Evolutionary conservation across 805 yeast genomes (phyloP).

Genomic region (Saccharomycopsis malanga): DNA sequence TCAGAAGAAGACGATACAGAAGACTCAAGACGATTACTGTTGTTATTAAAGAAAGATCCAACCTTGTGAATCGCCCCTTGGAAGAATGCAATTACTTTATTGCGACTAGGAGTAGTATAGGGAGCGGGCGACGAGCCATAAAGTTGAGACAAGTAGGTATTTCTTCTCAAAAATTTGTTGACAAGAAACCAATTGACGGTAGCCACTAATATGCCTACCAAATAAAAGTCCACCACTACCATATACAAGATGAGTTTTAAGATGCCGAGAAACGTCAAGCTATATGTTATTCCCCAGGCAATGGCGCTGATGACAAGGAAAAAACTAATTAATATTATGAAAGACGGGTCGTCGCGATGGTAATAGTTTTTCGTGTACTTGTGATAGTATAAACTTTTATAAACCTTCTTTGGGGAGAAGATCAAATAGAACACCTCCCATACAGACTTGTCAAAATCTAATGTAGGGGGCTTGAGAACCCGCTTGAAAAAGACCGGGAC

Average conservation of each 20-base stretch:
- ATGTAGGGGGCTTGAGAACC: slow-evolving; percentile 63
- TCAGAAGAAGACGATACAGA: slow-evolving; percentile 25
- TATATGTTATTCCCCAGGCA: slow-evolving; percentile 85
- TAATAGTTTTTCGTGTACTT: slow-evolving; percentile 72
- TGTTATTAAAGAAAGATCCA: slow-evolving; percentile 2
- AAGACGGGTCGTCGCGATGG: slow-evolving; percentile 91
- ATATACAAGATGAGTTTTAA: slow-evolving; percentile 65
- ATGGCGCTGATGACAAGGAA: slow-evolving; percentile 68
- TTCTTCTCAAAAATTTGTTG: slow-evolving; percentile 51
- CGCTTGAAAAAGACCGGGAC: slow-evolving; percentile 36
- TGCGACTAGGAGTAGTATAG: not conserved
- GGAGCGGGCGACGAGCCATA: not conserved
- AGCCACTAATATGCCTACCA: slow-evolving; percentile 61
- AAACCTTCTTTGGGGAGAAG: slow-evolving; percentile 72
- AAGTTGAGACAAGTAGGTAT: slow-evolving; percentile 22
- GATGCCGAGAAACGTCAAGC: slow-evolving; percentile 55
- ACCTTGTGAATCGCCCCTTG: slow-evolving; percentile 2
- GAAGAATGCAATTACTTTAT: not conserved
- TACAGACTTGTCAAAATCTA: slow-evolving; percentile 86
- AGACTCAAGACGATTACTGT: slow-evolving; percentile 24
- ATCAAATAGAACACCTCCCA: slow-evolving; percentile 83
- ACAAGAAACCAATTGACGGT: slow-evolving; percentile 69
- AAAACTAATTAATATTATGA: slow-evolving; percentile 62
- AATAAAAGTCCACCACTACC: slow-evolving; percentile 78
- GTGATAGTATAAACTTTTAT: slow-evolving; percentile 73